Conservation (phyloP, 2,329 filamentous ascomycete species). For the Pseudogymnoascus sp. region DNA sequence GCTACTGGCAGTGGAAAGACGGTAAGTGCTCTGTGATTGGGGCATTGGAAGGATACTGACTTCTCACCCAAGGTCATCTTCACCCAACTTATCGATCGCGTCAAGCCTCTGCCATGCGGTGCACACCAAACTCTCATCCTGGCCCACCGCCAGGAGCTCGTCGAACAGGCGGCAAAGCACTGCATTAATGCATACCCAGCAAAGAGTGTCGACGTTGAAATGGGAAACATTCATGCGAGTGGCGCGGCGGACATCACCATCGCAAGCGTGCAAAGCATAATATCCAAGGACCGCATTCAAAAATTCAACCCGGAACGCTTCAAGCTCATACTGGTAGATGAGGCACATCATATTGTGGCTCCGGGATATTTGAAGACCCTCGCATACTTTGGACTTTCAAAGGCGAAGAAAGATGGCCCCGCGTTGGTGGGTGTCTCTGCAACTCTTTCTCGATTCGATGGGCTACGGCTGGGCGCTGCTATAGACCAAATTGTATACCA, state of each 20-base stretch:
- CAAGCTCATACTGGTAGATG: conserved; percentile 89
- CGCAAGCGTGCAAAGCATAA: conserved; percentile 80
- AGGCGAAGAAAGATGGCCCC: conserved; percentile 43
- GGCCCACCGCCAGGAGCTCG: conserved; percentile 84
- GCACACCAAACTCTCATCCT: conserved; percentile 80
- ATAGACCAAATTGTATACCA: conserved; percentile 97
- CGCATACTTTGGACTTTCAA: conserved; percentile 65
- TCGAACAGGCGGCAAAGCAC: conserved; percentile 86
- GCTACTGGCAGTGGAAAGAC: conserved; percentile 89
- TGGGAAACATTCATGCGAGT: conserved; percentile 69
- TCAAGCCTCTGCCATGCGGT: conserved; percentile 45
- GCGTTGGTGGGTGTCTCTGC: conserved; percentile 86
- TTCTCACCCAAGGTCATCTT: conserved; percentile 65
- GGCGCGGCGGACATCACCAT: conserved; percentile 87
- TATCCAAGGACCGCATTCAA: conserved; percentile 62
- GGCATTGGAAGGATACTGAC: background rate
- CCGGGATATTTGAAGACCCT: conserved; percentile 67
- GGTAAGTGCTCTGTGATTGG: conserved; percentile 35
- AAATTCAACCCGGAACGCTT: conserved; percentile 76
- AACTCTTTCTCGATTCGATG: conserved; percentile 69
- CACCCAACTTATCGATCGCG: conserved; percentile 80
- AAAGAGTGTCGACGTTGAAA: conserved; percentile 81
- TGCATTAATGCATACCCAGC: conserved; percentile 72
- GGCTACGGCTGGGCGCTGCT: conserved; percentile 68
- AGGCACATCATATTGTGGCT: conserved; percentile 94